Conservation (phyloP, 2,329 filamentous ascomycete species). For the Xylaria polymorpha region DNA sequence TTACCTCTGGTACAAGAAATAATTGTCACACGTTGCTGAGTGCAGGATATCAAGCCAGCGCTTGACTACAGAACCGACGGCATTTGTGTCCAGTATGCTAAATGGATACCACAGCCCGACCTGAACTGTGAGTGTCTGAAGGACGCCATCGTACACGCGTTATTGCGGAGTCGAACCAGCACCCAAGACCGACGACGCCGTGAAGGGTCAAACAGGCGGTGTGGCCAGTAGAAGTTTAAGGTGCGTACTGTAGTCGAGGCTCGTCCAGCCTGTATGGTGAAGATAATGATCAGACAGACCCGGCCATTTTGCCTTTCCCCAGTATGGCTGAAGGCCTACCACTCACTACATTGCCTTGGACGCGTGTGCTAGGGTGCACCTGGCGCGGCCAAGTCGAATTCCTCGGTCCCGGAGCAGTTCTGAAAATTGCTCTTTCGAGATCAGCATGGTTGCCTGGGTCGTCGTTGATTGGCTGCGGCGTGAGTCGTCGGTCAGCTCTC, state of each 20-base stretch:
- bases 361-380: slow-evolving; percentile 25
- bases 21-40: not conserved
- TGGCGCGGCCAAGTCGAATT: slow-evolving; percentile 5
- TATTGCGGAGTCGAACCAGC: not conserved
- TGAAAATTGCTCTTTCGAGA: slow-evolving; percentile 28
- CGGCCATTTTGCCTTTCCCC: too few relatives aligned
- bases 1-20: not conserved
- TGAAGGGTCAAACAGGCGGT: not conserved
- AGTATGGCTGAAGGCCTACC: not conserved
- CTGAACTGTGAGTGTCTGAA: not conserved
- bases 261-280: not conserved
- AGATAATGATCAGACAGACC: not conserved
- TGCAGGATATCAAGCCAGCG: not conserved
- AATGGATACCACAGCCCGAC: not conserved
- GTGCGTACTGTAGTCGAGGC: not conserved
- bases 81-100: not conserved
- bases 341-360: slow-evolving; percentile 12
- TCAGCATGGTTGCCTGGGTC: slow-evolving; percentile 15
- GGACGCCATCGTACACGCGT: slow-evolving; percentile 19
- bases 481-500: slow-evolving; percentile 22
- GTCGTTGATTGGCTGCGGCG: slow-evolving; percentile 32
- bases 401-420: slow-evolving; percentile 34
- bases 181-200: not conserved
- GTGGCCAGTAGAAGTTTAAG: not conserved
- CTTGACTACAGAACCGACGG: not conserved